Evolutionary conservation across 2,329 filamentous ascomycete species (phyloP).

Genomic region (Sporothrix curviconia): DNA sequence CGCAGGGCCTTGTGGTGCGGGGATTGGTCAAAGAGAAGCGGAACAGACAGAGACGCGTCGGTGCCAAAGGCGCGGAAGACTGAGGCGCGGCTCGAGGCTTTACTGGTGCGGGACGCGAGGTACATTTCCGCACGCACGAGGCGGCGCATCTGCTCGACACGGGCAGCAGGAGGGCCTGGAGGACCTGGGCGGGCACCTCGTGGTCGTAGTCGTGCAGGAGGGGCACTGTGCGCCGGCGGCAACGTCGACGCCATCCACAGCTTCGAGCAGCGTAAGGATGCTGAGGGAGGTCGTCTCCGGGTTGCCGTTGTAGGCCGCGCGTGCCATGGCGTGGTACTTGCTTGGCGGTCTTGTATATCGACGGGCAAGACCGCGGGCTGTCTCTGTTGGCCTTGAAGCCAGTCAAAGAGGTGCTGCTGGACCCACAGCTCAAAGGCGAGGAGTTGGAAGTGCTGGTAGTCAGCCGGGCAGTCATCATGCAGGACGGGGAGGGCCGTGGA

Average conservation of each 20-base stretch:
- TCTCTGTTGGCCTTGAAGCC: conserved; percentile 30
- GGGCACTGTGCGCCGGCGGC: conserved; percentile 31
- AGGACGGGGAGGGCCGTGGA: neutral
- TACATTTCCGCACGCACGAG: conserved; percentile 43
- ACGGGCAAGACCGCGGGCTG: conserved; percentile 22
- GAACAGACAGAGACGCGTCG: conserved; percentile 37
- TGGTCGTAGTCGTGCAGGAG: conserved; percentile 42
- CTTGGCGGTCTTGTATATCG: conserved; percentile 26
- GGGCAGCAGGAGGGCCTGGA: conserved; percentile 42
- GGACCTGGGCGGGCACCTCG: conserved; percentile 33
- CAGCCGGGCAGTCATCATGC: conserved; percentile 4
- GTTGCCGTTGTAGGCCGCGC: conserved; percentile 29
- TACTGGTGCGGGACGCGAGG: conserved; percentile 28
- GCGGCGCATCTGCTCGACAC: conserved; percentile 38
- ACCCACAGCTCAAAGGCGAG: conserved; percentile 46
- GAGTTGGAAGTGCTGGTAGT: conserved; percentile 22
- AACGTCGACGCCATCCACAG: conserved; percentile 53
- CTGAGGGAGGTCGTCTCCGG: conserved; percentile 47
- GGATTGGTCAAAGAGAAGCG: conserved; percentile 42
- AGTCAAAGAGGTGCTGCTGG: conserved; percentile 29
- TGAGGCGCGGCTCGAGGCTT: conserved; percentile 18
- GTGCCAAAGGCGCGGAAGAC: conserved; percentile 34
- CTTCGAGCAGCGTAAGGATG: conserved; percentile 48
- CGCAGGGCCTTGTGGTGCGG: conserved; percentile 31
- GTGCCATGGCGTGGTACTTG: conserved; percentile 29